Base-by-base conservation (phyloP, 768 basidiomycete species). In the Mrakia blollopis region DNA sequence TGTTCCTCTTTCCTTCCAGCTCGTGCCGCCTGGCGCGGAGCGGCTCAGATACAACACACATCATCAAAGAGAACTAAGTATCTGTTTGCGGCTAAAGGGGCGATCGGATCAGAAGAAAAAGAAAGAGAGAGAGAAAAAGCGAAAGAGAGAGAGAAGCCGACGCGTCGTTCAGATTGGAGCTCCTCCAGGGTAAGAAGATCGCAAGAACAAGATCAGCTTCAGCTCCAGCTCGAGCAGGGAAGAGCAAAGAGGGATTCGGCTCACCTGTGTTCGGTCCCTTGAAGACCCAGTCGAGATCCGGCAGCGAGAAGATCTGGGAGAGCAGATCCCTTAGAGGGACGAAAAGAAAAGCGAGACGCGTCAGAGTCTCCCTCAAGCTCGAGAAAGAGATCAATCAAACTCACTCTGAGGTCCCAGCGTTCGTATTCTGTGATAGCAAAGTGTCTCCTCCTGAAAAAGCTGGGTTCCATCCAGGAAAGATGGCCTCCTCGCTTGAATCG, bases 221-320 rank as follows among this genome's bases (percentile, higher is more conserved):
- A 30, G 30, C 62, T 21, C 9, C 32, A 30, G n/a, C 37, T 21
- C 11, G 1, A 6, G 2, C 2, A 74, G 1, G 32, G 16, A 25
- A 44, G 30, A 37, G 7, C 10, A 11, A 47, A 74, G 61, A 2
- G 41, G 32, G 28, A 23, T 32, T 16, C 5, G n/a, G 14, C 74
- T 67, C 11, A 68, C 74, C 74, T 21, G 62, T 52, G 50, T 70
- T 73, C 28, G 72, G 72, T 1, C 72, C 74, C 65, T 68, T 68
- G 52, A 75, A 65, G 18, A 77, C 70, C 76, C 76, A 77, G 39
- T 77, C 76, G 30, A 77, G 76, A 23, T 77, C 76, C 16, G 76
- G 72, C 6, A 77, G 62, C 0, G 35, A 52, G 28, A 77, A 44
- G 47, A 77, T 77, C 25, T 77, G 76, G 18, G 61, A 28, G 70